Evolutionary conservation across 2,329 filamentous ascomycete genomes (phyloP).

Genomic region (Fusarium sp.): DNA sequence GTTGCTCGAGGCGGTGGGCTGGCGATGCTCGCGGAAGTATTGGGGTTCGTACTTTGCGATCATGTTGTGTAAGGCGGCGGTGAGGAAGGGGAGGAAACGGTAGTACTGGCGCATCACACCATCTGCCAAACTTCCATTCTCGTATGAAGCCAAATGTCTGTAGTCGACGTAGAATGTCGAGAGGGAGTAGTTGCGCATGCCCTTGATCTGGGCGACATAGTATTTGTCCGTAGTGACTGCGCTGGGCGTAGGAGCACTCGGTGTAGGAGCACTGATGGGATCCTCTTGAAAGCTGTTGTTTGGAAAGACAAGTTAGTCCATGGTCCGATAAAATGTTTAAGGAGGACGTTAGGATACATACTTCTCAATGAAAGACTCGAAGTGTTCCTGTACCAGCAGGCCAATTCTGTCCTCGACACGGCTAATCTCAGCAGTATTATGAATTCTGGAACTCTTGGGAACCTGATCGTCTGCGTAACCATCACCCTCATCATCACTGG

Average conservation of each 20-base stretch:
- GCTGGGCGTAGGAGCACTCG: slow-evolving; percentile 73
- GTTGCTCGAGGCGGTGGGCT: slow-evolving; percentile 80
- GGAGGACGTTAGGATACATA: slow-evolving; percentile 54
- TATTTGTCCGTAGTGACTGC: slow-evolving; percentile 82
- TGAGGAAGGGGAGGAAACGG: slow-evolving; percentile 92
- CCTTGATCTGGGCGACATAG: slow-evolving; percentile 86
- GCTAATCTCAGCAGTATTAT: slow-evolving; percentile 67
- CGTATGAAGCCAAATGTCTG: slow-evolving; percentile 81
- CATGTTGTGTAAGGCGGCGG: slow-evolving; percentile 87
- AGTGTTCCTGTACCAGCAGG: slow-evolving; percentile 78
- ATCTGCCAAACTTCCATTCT: slow-evolving; percentile 84
- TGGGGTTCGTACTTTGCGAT: slow-evolving; percentile 94
- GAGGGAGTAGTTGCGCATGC: slow-evolving; percentile 78
- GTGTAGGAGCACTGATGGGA: slow-evolving; percentile 63
- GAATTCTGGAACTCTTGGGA: slow-evolving; percentile 62
- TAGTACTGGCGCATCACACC: slow-evolving; percentile 94
- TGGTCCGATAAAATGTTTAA: background rate
- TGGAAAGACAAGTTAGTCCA: background rate
- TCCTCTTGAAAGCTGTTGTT: slow-evolving; percentile 73
- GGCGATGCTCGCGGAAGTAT: slow-evolving; percentile 93
- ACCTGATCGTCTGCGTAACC: slow-evolving; percentile 75
- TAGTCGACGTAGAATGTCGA: slow-evolving; percentile 90
- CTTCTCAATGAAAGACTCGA: slow-evolving; percentile 84
- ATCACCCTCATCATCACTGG: slow-evolving; percentile 72
- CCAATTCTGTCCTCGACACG: slow-evolving; percentile 82